phyloP scores from a whole-genome alignment of 179 eudicot species.

The Heliamphora pulchella region DNA sequence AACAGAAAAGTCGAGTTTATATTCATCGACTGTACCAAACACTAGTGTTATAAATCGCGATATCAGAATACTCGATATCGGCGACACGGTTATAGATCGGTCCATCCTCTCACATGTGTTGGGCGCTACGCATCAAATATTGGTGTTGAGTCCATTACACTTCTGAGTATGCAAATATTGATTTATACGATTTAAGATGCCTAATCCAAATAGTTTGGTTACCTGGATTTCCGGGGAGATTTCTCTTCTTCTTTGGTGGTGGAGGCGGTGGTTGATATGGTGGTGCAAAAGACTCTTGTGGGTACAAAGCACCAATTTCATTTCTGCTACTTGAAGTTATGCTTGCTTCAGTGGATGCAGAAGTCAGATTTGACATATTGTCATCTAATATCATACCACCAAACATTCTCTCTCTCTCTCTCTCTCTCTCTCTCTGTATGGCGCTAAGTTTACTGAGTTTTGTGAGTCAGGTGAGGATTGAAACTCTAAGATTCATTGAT shows the following conservation, averaged over 20 bases:
- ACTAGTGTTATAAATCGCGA: too few species aligned
- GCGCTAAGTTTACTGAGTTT: background rate
- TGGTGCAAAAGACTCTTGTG: constrained; percentile 24
- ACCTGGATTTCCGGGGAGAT: constrained; percentile 74
- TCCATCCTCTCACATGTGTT: too few species aligned
- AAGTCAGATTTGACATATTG: constrained; percentile 57
- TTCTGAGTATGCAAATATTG: too few species aligned
- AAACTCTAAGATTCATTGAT: constrained; percentile 12
- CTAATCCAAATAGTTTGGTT: background rate
- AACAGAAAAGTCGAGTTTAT: too few species aligned
- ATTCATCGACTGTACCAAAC: too few species aligned
- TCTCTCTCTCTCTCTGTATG: background rate
- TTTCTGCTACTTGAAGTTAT: constrained; percentile 28
- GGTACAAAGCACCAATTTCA: constrained; percentile 29
- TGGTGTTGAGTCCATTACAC: too few species aligned
- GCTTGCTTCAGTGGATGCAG: constrained; percentile 38
- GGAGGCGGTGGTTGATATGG: constrained; percentile 22
- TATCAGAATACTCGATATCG: too few species aligned
- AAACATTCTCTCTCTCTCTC: constrained; percentile 26
- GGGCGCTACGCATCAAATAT: too few species aligned
- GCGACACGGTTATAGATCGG: too few species aligned
- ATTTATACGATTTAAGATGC: background rate
- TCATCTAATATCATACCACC: constrained; percentile 43
- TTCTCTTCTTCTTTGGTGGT: constrained; percentile 50
- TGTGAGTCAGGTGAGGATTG: background rate